Percentiles rank a stretch among this genome's conserved stretches.
Evolutionary conservation across 306 rosid species (phyloP).

Genomic region (Medicago arabica): DNA sequence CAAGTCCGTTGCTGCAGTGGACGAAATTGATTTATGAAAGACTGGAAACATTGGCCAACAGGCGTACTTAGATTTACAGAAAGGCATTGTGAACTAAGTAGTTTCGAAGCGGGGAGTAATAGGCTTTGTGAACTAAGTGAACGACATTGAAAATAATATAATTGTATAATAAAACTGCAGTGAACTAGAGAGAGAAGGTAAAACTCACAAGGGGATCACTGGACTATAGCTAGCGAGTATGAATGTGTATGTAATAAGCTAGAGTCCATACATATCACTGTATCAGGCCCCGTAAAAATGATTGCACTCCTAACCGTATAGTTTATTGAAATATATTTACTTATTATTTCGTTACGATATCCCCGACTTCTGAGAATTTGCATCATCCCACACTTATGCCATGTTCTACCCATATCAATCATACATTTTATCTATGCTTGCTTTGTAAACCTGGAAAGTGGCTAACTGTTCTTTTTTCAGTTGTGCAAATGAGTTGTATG

Average conservation of each 20-base stretch:
- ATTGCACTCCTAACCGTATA: no score
- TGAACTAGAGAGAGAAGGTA: neutral
- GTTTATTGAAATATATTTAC: neutral
- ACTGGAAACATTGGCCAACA: neutral
- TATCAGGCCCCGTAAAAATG: neutral
- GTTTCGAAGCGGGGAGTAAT: constrained; percentile 13
- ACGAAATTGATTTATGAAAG: neutral
- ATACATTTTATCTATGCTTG: neutral
- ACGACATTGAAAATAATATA: neutral
- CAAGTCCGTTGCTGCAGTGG: neutral
- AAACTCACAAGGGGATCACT: neutral
- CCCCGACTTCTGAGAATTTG: neutral
- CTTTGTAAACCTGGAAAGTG: constrained; percentile 16
- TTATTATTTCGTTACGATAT: neutral
- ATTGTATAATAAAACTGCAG: neutral
- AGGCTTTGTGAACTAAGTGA: constrained; percentile 6
- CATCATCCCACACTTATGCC: neutral
- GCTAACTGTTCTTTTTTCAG: constrained; percentile 15
- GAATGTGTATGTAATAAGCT: neutral
- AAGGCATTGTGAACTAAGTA: neutral
- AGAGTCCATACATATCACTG: neutral
- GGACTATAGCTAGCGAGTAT: neutral
- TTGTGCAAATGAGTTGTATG: constrained; percentile 15
- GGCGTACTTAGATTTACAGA: neutral
- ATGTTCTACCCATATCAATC: neutral